Evolutionary conservation across 2,329 filamentous ascomycete species (phyloP), one percentile per base, ranked within the genome.

Genomic region (Davidsoniella australis): DNA sequence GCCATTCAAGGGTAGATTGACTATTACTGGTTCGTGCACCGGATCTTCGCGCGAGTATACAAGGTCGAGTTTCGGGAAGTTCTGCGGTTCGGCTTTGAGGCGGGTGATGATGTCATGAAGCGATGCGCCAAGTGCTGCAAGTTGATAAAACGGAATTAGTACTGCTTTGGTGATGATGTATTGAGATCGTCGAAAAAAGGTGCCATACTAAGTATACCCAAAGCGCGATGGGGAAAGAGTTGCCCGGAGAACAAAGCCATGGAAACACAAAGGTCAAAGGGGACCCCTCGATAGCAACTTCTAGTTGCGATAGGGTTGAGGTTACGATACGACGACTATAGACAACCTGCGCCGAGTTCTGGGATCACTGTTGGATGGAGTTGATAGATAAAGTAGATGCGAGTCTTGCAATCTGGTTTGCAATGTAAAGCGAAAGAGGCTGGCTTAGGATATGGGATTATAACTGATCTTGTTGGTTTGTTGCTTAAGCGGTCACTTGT

Each of bases 81-180:
- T 72, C 56, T 83, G 78, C 8, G 86, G 85, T 61, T 94, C 85
- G 48, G 85, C 81, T 62, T 95, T 96, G 59, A 96, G 72, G 48
- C 85, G 80, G 24, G 84, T 87, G 53, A 96, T 67, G 58, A 93
- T 75, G 60, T 94, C 86, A 65, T 96, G 87, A 36, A 98, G 75
- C 2, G 88, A 94, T 55, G 86, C 84, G 50, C 91, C 91, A 51
- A 98, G 78, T 45, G 81, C 87, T 94, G 61, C 12, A 12, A 33
- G 29, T 9, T 33, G 29, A 33, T 33, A 12, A 33, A 10, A 33
- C 2, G 4, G 12, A 33, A 12, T 33, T 12, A 33, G 29, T 33
- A 33, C 12, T 33, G 12, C 12, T 33, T 47, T 23, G 14, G 33
- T 10, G 5, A 36, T 20, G 16, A 43, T n/a, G 29, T 23, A 38